Percentiles rank a stretch among this genome's conserved stretches.
Evolutionary conservation across 1,284 basidiomycete genomes (phyloP).

Genomic region (Hymenochaete sp.): DNA sequence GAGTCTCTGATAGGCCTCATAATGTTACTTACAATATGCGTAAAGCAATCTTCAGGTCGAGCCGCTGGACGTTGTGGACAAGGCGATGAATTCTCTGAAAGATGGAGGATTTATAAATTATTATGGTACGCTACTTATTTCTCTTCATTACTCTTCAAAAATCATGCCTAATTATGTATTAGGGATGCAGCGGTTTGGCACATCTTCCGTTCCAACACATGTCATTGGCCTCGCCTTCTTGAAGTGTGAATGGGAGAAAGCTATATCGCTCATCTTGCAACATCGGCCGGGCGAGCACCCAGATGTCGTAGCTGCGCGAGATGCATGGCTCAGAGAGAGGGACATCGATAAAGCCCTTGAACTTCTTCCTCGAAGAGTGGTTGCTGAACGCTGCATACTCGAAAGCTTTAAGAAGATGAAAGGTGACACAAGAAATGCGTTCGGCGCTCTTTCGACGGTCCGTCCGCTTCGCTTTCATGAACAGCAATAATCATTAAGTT

Average conservation of each 20-base stretch:
- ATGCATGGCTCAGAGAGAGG: conserved; percentile 75
- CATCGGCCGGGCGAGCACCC: conserved; percentile 85
- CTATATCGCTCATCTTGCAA: conserved; percentile 75
- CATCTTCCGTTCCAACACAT: conserved; percentile 92
- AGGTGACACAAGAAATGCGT: conserved; percentile 71
- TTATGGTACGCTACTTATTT: conserved; percentile 56
- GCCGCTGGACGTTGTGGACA: conserved; percentile 61
- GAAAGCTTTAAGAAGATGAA: conserved; percentile 82
- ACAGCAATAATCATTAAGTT: background rate
- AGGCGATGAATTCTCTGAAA: conserved; percentile 75
- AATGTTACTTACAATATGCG: conserved; percentile 1
- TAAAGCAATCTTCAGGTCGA: conserved; percentile 77
- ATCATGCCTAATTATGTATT: background rate
- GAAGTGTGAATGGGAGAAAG: conserved; percentile 82
- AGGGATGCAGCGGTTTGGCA: conserved; percentile 99
- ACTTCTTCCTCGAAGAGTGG: conserved; percentile 79
- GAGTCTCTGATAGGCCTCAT: background rate
- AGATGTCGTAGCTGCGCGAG: conserved; percentile 70
- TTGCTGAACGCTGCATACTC: conserved; percentile 87
- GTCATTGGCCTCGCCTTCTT: conserved; percentile 86
- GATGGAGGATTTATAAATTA: conserved; percentile 94
- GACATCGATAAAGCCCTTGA: conserved; percentile 72
- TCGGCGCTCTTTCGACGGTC: conserved; percentile 80
- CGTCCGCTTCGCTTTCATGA: conserved; percentile 23
- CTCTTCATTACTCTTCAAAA: conserved; percentile 2